These are phyloP conservation scores for Tilletia setariae DNA, from an alignment of 1,284 basidiomycete genomes.

Conservation along the genomic window DNA sequence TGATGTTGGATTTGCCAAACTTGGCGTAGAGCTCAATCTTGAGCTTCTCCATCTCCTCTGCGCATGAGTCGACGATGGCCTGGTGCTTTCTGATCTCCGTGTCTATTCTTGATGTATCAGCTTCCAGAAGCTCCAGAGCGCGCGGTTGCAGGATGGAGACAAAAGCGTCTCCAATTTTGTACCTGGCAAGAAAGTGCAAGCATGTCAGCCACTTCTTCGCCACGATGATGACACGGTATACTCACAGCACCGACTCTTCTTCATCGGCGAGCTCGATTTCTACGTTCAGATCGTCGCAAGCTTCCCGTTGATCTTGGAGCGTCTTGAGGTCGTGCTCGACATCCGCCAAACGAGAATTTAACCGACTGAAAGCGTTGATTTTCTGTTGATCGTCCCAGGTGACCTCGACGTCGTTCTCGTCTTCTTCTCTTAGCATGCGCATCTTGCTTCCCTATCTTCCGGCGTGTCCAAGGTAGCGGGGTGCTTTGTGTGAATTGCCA, in stretches of 20 bases:
- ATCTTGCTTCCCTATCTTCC: not conserved
- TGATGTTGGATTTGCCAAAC: slow-evolving; percentile 82
- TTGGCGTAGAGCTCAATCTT: slow-evolving; percentile 86
- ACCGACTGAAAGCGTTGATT: slow-evolving; percentile 88
- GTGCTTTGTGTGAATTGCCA: too few species aligned
- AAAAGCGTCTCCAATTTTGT: slow-evolving; percentile 86
- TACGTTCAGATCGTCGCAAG: slow-evolving; percentile 78
- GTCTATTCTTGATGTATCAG: slow-evolving; percentile 67
- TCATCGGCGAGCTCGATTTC: slow-evolving; percentile 88
- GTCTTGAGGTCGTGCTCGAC: slow-evolving; percentile 70
- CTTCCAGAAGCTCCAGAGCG: slow-evolving; percentile 72
- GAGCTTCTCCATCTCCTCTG: slow-evolving; percentile 80
- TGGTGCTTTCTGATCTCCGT: slow-evolving; percentile 64
- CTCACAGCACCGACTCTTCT: slow-evolving; percentile 28
- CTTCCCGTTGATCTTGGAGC: slow-evolving; percentile 85
- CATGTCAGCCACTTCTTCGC: not conserved
- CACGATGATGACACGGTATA: not conserved
- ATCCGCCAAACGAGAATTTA: slow-evolving; percentile 73
- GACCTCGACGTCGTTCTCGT: slow-evolving; percentile 76
- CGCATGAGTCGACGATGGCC: slow-evolving; percentile 67
- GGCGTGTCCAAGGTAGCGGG: not conserved
- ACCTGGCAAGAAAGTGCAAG: slow-evolving; percentile 51
- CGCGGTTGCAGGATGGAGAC: slow-evolving; percentile 70
- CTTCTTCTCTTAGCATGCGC: slow-evolving; percentile 20
- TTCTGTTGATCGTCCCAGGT: slow-evolving; percentile 93